Evolutionary conservation across 1,284 basidiomycete species (phyloP).

Genomic region (Marasmius fiardii): DNA sequence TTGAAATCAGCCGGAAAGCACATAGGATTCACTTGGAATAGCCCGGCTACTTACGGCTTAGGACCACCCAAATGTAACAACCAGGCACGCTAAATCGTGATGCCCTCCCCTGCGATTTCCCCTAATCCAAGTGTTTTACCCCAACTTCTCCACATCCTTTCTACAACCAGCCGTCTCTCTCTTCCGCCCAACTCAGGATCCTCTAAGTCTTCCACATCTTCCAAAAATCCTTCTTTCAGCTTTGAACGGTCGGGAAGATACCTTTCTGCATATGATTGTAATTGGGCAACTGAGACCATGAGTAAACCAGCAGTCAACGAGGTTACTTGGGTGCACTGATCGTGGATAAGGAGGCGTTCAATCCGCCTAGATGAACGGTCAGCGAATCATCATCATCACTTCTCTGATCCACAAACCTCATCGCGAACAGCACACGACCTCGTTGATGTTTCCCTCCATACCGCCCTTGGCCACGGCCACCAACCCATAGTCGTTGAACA

Average conservation of each 20-base stretch:
- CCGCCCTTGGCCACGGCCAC: slow-evolving; percentile 41
- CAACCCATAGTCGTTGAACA: slow-evolving; percentile 45
- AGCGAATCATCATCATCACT: not conserved
- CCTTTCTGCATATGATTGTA: slow-evolving; percentile 60
- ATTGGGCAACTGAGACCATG: slow-evolving; percentile 66
- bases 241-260: slow-evolving; percentile 54
- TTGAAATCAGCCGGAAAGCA: too few relatives aligned
- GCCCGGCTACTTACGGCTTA: too few relatives aligned
- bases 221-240: slow-evolving; percentile 74
- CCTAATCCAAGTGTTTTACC: slow-evolving; percentile 58
- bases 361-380: slow-evolving; percentile 57
- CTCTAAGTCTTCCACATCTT: slow-evolving; percentile 85
- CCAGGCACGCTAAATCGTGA: not conserved
- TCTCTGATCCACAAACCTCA: slow-evolving; percentile 45
- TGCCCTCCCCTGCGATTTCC: slow-evolving; percentile 15
- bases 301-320: slow-evolving; percentile 70
- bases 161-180: slow-evolving; percentile 76
- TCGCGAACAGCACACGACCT: slow-evolving; percentile 54
- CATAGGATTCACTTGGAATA: too few relatives aligned
- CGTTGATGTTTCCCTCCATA: slow-evolving; percentile 52
- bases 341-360: slow-evolving; percentile 66
- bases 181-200: slow-evolving; percentile 61
- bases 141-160: slow-evolving; percentile 93
- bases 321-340: slow-evolving; percentile 37
- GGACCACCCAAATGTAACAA: too few relatives aligned